Conservation (phyloP, 306 rosid species). For the Lathyrus oleraceus region DNA sequence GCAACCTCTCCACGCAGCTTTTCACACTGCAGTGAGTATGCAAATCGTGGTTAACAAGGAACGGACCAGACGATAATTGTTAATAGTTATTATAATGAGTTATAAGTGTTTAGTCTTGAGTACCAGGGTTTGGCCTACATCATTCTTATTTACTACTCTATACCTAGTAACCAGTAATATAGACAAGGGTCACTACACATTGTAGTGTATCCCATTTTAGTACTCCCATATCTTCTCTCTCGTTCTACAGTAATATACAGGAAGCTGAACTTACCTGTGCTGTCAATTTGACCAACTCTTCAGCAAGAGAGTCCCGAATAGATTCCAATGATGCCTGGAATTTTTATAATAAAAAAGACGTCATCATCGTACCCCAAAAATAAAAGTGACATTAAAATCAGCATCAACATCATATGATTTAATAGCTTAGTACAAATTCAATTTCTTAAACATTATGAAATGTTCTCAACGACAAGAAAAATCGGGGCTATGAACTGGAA, state of each 20-base stretch:
- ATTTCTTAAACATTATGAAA: conserved; percentile 1
- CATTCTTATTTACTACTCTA: neutral
- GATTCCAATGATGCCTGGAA: conserved; percentile 88
- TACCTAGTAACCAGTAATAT: neutral
- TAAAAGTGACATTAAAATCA: conserved; percentile 17
- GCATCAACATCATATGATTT: conserved; percentile 9
- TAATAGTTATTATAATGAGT: neutral
- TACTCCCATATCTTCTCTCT: neutral
- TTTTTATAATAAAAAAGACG: conserved; percentile 29
- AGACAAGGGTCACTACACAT: conserved; percentile 6
- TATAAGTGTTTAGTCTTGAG: neutral
- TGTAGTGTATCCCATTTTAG: neutral
- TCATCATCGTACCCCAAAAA: conserved; percentile 16
- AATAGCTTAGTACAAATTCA: conserved; percentile 29
- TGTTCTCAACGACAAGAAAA: conserved; percentile 16
- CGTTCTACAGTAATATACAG: neutral
- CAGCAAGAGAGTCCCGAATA: conserved; percentile 97
- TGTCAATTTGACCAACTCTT: conserved; percentile 95
- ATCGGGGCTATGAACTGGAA: conserved; percentile 17
- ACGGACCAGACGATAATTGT: conserved; percentile 1
- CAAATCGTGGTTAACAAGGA: conserved; percentile 29
- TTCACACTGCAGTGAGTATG: conserved; percentile 69
- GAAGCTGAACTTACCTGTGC: conserved; percentile 62
- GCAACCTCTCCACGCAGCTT: conserved; percentile 83
- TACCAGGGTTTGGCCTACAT: neutral